Conservation (phyloP, 371 early-diverging fungal genomes). For the Mucor irregularis region DNA sequence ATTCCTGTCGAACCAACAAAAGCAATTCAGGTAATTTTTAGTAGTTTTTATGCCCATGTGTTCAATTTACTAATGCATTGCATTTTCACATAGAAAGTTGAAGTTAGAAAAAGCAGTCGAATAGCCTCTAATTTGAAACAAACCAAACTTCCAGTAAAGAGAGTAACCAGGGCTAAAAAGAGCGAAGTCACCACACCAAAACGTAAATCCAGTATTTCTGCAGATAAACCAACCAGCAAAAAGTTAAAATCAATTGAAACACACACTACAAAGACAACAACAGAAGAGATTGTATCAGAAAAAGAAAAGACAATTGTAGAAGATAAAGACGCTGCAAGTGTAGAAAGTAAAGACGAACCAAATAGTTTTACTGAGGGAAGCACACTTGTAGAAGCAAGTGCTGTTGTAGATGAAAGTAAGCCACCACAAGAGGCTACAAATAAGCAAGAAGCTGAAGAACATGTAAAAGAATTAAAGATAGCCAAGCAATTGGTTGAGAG, state of each 20-base stretch:
- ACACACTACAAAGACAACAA: background rate
- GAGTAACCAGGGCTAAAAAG: background rate
- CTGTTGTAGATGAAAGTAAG: background rate
- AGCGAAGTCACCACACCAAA: background rate
- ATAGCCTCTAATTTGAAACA: slow-evolving; percentile 1
- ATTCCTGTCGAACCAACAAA: background rate
- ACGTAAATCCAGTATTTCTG: background rate
- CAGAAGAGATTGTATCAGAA: background rate
- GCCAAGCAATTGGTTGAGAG: too few relatives aligned
- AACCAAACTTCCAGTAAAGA: background rate
- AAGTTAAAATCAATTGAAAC: background rate
- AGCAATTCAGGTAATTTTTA: background rate
- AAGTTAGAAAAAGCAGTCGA: slow-evolving; percentile 1
- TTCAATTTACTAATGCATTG: background rate
- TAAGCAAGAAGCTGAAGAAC: too few relatives aligned
- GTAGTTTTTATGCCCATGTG: background rate
- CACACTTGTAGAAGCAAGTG: too few relatives aligned
- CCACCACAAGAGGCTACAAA: too few relatives aligned
- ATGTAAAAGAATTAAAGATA: too few relatives aligned
- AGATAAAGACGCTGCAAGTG: too few relatives aligned
- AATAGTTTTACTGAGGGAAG: too few relatives aligned
- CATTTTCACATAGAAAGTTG: background rate
- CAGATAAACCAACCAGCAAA: background rate
- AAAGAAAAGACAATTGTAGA: background rate
- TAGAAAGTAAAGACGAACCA: too few relatives aligned